Conservation (phyloP, 129 eudicot genomes). For the Flaveria bidentis region DNA sequence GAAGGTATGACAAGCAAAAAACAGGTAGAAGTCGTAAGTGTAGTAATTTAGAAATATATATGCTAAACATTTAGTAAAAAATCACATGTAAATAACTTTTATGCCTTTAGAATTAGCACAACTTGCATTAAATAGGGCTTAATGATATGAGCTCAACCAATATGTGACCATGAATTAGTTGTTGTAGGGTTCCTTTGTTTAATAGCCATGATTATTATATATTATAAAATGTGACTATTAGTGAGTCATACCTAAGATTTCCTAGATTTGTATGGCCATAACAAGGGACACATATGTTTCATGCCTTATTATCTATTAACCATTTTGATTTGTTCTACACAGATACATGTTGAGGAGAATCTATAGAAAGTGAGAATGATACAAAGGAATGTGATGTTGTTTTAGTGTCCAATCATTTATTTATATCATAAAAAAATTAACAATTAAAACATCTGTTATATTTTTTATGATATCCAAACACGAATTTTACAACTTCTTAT, state of each 20-base stretch:
- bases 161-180: conserved; percentile 12
- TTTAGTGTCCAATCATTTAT: neutral
- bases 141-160: neutral
- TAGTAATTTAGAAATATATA: neutral
- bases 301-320: neutral
- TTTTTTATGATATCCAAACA: too few relatives aligned
- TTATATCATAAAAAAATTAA: neutral
- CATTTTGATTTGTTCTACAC: conserved; percentile 3
- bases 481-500: too few relatives aligned
- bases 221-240: neutral
- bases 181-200: conserved; percentile 20
- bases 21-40: neutral
- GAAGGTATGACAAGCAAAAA: neutral
- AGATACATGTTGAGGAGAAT: neutral
- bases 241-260: neutral
- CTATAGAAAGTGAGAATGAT: neutral
- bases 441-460: too few relatives aligned
- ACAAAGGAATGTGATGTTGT: neutral
- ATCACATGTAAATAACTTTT: neutral
- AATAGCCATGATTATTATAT: neutral
- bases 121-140: neutral
- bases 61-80: neutral
- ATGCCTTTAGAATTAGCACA: neutral
- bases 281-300: neutral
- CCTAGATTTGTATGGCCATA: neutral